Evolutionary conservation across 2,329 filamentous ascomycete genomes (phyloP).

Genomic region (Claviceps fusiformis): DNA sequence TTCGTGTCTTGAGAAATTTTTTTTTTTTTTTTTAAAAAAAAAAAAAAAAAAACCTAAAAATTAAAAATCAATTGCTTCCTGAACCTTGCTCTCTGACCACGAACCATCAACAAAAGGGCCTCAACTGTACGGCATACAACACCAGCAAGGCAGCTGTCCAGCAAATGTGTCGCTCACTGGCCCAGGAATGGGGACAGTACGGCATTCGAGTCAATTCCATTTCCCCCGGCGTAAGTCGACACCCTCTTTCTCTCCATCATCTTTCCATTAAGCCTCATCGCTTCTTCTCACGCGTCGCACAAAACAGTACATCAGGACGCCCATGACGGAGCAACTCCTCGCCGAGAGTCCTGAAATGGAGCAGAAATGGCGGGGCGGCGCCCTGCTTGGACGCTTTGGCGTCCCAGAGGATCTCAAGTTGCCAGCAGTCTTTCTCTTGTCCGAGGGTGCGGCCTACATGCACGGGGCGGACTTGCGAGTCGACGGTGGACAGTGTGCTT

Average conservation of each 20-base stretch:
- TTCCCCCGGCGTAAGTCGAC: slow-evolving; percentile 37
- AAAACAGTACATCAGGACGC: slow-evolving; percentile 54
- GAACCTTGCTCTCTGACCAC: not conserved
- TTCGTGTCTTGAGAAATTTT: not conserved
- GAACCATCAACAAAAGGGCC: slow-evolving; percentile 27
- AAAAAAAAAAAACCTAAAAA: no score
- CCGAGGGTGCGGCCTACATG: slow-evolving; percentile 60
- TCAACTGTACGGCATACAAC: slow-evolving; percentile 51
- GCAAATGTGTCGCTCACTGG: slow-evolving; percentile 45
- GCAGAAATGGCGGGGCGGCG: slow-evolving; percentile 63
- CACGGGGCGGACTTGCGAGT: slow-evolving; percentile 59
- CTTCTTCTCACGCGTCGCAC: not conserved
- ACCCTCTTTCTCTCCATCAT: not conserved
- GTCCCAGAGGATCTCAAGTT: slow-evolving; percentile 57
- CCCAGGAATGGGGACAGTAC: slow-evolving; percentile 47
- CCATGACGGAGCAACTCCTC: slow-evolving; percentile 75
- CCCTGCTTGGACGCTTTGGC: slow-evolving; percentile 66
- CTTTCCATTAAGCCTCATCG: no score
- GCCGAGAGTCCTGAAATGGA: slow-evolving; percentile 56
- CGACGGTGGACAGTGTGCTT: slow-evolving; percentile 50
- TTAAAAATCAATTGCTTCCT: no score
- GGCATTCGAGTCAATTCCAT: slow-evolving; percentile 54
- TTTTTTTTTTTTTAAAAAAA: not conserved
- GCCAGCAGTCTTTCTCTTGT: slow-evolving; percentile 59
- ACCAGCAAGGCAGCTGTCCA: slow-evolving; percentile 48